Evolutionary conservation across 441 rosid genomes (phyloP), one percentile per base, ranked within the genome.

Genomic region (Adansonia rubrostipa): DNA sequence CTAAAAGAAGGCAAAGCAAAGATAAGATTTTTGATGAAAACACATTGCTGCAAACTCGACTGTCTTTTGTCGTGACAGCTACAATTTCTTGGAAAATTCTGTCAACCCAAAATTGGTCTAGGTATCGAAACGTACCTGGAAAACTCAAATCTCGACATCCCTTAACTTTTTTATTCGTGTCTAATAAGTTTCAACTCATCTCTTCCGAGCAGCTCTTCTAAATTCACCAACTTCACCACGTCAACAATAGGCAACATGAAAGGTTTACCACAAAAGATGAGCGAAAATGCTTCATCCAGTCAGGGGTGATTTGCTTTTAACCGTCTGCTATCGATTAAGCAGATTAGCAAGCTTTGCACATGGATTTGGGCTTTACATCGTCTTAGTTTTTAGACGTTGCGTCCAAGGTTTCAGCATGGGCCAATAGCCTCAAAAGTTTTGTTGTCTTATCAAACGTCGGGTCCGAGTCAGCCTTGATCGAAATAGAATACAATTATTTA

Each of bases 1-100:
- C 68, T 33, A 63, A 63, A 63, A 63, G 68, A 63, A 33, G 10
- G 17, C 68, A 63, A 63, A 63, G 4, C 45, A 63, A 33, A 6
- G 4, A 14, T 33, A 63, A 33, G 4, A 63, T 63, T 10, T 33
- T 33, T 36, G 45, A 33, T 63, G 68, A 33, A 63, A 33, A 63
- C 6, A 33, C 68, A 24, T 62, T 36, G 40, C 40, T 36, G 42
- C 9, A 33, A 63, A 63, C 45, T 60, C 1, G 48, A 24, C 45
- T 63, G 4, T 33, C 9, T 0, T 33, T 24, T 63, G 6, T 63
- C 47, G 36, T 63, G 45, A 14, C 15, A 24, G 65, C 1, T 60
- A 22, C 4, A 22, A 9, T 60, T 28, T 63, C 45, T 42, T 73
- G 50, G 45, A 42, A 42, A 42, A 42, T 42, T 42, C 45, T 42